A percentile compares a stretch with the other conserved stretches of the same genome.
Conservation (phyloP, 1,284 basidiomycete species). For the Blastosporella zonata region DNA sequence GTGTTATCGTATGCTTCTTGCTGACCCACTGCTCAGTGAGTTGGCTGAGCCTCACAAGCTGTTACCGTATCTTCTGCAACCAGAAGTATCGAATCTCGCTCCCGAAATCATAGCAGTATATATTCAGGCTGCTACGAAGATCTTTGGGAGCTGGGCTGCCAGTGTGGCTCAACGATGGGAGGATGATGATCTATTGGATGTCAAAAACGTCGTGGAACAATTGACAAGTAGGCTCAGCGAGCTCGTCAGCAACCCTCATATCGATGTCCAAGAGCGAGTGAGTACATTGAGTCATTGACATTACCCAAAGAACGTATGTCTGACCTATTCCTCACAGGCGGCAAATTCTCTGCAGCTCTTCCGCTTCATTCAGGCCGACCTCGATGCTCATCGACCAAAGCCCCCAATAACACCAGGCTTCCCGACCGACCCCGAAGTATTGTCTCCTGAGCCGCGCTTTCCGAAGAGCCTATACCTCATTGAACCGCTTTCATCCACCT, state of each 20-base stretch:
- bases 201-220: conserved; percentile 59
- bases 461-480: conserved; percentile 92
- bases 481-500: conserved; percentile 73
- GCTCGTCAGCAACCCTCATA: conserved; percentile 59
- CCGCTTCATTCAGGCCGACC: conserved; percentile 76
- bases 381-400: conserved; percentile 56
- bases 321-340: conserved; percentile 45
- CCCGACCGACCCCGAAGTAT: conserved; percentile 38
- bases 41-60: conserved; percentile 69
- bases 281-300: conserved; percentile 26
- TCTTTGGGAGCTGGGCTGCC: conserved; percentile 84
- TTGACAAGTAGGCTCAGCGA: conserved; percentile 55
- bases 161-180: conserved; percentile 76
- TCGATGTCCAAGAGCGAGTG: conserved; percentile 91
- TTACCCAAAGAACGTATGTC: not conserved
- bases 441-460: conserved; percentile 47
- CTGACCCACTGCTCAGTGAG: conserved; percentile 43
- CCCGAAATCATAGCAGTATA: conserved; percentile 71
- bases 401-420: conserved; percentile 31
- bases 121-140: conserved; percentile 81
- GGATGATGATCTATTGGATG: conserved; percentile 58
- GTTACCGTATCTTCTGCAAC: conserved; percentile 65
- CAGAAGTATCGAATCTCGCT: conserved; percentile 49
- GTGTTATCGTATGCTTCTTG: conserved; percentile 6
- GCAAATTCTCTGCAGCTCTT: conserved; percentile 81